A percentile compares a stretch with the other conserved stretches of the same genome.
These are phyloP conservation scores for Coemansia sp. DNA, from an alignment of 192 early-diverging fungal species.

Conservation along the genomic window DNA sequence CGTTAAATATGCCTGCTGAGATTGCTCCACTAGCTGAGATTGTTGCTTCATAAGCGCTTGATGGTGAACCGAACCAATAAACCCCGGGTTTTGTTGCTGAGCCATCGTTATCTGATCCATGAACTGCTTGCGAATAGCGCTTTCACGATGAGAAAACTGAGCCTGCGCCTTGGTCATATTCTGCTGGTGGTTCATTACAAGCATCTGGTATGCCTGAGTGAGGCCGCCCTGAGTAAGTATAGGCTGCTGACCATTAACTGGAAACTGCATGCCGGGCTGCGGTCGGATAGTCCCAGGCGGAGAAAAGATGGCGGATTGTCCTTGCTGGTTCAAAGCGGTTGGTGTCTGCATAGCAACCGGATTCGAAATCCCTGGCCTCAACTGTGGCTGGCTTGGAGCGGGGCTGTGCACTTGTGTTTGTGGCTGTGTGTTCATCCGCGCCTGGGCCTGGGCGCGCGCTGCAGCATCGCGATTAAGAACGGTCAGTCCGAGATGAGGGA, in stretches of 20 bases:
- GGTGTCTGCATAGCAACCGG: conserved; percentile 12
- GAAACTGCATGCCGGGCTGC: conserved; percentile 4
- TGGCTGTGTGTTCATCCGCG: conserved; percentile 7
- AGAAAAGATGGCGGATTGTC: background rate
- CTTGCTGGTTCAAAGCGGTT: background rate
- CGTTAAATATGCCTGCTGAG: conserved; percentile 32
- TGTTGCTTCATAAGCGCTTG: conserved; percentile 46
- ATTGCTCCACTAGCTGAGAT: conserved; percentile 42
- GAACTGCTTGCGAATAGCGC: conserved; percentile 31
- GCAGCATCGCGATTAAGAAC: conserved; percentile 49
- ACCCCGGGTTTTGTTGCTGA: conserved; percentile 47
- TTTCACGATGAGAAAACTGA: conserved; percentile 36
- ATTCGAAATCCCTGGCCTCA: conserved; percentile 12
- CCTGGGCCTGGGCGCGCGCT: conserved; percentile 22
- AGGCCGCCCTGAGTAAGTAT: conserved; percentile 8
- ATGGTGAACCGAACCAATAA: conserved; percentile 33
- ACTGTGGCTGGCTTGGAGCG: conserved; percentile 13
- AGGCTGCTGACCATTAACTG: background rate
- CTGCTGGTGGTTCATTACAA: conserved; percentile 37
- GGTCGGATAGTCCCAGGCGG: conserved; percentile 5
- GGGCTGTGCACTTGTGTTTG: conserved; percentile 14
- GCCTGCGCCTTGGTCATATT: conserved; percentile 34
- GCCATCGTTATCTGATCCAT: conserved; percentile 20
- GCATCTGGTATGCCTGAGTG: conserved; percentile 25
- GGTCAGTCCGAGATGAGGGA: conserved; percentile 40